Conservation (phyloP, 441 rosid species). For the Adansonia madagascariensis region DNA sequence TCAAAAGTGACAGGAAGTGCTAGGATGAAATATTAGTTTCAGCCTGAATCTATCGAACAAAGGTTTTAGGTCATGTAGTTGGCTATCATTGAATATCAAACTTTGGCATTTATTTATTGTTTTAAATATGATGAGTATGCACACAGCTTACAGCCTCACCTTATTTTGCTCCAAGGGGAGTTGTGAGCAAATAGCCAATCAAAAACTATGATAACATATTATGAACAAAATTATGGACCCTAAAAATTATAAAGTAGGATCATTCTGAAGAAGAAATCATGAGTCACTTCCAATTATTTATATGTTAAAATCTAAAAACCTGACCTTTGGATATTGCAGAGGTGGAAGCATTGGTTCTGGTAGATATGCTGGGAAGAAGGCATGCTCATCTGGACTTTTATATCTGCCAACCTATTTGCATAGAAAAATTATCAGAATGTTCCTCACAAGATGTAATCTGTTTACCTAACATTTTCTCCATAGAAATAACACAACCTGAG, state of each 20-base stretch:
- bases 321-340: conserved; percentile 72
- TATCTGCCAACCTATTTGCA: conserved; percentile 58
- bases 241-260: not conserved
- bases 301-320: conserved; percentile 5
- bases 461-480: not conserved
- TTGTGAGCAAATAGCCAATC: not conserved
- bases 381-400: conserved; percentile 92
- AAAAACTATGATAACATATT: not conserved
- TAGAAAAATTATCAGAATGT: conserved; percentile 6
- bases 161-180: not conserved
- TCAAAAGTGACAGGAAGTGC: not conserved
- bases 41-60: not conserved
- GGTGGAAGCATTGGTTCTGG: conserved; percentile 84
- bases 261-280: not conserved
- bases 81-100: conserved; percentile 2
- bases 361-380: conserved; percentile 75
- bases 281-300: not conserved
- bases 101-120: not conserved
- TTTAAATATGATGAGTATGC: not conserved
- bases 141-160: not conserved
- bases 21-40: not conserved
- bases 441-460: not conserved
- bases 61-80: not conserved
- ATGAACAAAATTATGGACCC: not conserved
- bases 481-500: conserved; percentile 48